phyloP scores from a whole-genome alignment of 441 rosid genomes.

The Monsonia emarginata region DNA sequence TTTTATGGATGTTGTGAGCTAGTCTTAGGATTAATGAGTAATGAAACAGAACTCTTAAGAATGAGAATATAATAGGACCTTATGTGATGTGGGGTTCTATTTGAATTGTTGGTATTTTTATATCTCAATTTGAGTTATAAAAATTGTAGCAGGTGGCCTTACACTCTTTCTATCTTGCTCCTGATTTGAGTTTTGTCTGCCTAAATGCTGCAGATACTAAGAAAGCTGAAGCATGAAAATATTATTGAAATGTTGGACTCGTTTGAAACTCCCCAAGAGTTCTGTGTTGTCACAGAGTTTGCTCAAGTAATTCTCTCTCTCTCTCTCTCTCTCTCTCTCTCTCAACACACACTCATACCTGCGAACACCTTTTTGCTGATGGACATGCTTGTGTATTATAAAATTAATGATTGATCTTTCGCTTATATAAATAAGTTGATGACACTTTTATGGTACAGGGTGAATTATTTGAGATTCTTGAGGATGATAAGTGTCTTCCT shows the following conservation, averaged over 20 bases:
- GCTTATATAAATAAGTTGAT: too few species aligned
- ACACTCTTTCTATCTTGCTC: not conserved
- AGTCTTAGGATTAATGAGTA: not conserved
- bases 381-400: too few species aligned
- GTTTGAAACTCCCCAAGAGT: constrained; percentile 84
- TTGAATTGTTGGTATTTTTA: not conserved
- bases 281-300: constrained; percentile 95
- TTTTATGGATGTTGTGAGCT: not conserved
- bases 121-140: too few species aligned
- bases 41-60: not conserved
- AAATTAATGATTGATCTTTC: too few species aligned
- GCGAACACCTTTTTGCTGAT: too few species aligned
- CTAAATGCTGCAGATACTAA: constrained; percentile 52
- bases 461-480: constrained; percentile 88
- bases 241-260: constrained; percentile 97
- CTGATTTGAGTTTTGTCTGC: constrained; percentile 9
- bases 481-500: constrained; percentile 93
- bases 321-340: constrained; percentile 12
- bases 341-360: not conserved
- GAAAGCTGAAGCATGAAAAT: constrained; percentile 89
- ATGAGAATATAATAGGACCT: not conserved
- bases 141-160: not conserved
- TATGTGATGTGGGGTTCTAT: not conserved
- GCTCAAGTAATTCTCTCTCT: constrained; percentile 65
- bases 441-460: constrained; percentile 40